Conservation (phyloP, 1,284 basidiomycete species). For the Apiotrichum brassicae region DNA sequence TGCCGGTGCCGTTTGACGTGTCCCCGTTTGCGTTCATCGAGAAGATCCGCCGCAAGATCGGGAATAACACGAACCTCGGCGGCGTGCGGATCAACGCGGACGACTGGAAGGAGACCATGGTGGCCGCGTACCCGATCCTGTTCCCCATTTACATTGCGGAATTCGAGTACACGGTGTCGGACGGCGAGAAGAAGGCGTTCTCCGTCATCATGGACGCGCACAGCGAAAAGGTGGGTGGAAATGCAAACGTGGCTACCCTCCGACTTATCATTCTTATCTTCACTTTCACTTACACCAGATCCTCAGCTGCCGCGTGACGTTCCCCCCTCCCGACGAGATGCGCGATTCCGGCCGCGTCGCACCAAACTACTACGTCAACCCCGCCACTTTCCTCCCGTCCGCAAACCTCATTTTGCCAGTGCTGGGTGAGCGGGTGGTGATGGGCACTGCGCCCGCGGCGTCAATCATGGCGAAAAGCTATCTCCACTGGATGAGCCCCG, state of each 20-base stretch:
- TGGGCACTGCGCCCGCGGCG: neutral
- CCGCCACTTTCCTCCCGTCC: constrained; percentile 30
- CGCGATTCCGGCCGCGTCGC: constrained; percentile 23
- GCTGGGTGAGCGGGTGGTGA: neutral
- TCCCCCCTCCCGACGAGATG: constrained; percentile 29
- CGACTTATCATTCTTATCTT: neutral
- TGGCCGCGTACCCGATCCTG: constrained; percentile 44
- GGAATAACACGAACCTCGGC: constrained; percentile 15
- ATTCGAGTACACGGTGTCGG: constrained; percentile 28
- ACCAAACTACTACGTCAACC: constrained; percentile 34
- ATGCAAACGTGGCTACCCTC: neutral
- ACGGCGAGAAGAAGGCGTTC: constrained; percentile 20
- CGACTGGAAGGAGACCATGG: constrained; percentile 35
- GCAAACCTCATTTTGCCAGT: constrained; percentile 17
- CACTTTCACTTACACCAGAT: constrained; percentile 11
- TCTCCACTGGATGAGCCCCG: constrained; percentile 31
- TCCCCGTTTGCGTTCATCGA: constrained; percentile 32
- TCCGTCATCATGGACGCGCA: constrained; percentile 42
- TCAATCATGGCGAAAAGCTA: constrained; percentile 19
- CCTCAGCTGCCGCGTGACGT: constrained; percentile 28
- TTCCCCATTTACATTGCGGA: constrained; percentile 45
- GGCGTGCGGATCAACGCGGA: constrained; percentile 23
- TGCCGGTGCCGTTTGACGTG: constrained; percentile 53
- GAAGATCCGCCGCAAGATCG: constrained; percentile 24
- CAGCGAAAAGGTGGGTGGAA: constrained; percentile 24